Percentiles rank a stretch among this genome's conserved stretches.
Evolutionary conservation across 2,329 filamentous ascomycete genomes (phyloP).

Genomic region (Trichoderma semiorbis): DNA sequence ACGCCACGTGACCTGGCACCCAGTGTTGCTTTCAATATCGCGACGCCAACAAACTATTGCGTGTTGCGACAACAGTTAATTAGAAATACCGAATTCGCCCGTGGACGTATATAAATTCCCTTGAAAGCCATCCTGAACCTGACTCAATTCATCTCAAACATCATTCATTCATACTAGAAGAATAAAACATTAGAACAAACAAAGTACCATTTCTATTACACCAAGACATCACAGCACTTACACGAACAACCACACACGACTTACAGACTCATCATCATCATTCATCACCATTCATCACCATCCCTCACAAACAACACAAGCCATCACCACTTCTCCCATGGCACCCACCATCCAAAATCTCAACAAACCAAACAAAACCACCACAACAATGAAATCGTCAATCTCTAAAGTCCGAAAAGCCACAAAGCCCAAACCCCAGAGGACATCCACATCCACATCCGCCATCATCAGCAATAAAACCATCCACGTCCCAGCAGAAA

Average conservation of each 20-base stretch:
- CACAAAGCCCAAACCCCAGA: background rate
- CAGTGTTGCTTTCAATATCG: constrained; percentile 25
- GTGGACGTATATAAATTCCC: background rate
- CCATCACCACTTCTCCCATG: background rate
- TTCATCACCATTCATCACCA: background rate
- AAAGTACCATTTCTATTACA: background rate
- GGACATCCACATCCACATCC: background rate
- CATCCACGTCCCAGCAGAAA: background rate
- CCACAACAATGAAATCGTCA: background rate
- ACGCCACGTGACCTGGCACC: constrained; percentile 22
- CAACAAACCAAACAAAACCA: background rate
- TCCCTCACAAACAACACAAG: background rate
- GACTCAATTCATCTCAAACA: background rate
- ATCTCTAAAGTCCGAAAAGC: background rate
- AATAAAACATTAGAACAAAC: background rate
- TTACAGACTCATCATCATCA: background rate
- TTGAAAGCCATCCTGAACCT: background rate
- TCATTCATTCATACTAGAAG: background rate
- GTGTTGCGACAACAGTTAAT: background rate
- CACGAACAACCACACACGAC: background rate
- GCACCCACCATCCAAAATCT: constrained; percentile 9
- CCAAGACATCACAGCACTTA: background rate
- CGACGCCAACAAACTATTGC: background rate
- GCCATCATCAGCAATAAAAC: no score
- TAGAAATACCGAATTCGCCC: background rate